Percentiles rank a stretch among this genome's conserved stretches.
Conservation (phyloP, 1,139 yeast species). For the Chernovozyma aurita region DNA sequence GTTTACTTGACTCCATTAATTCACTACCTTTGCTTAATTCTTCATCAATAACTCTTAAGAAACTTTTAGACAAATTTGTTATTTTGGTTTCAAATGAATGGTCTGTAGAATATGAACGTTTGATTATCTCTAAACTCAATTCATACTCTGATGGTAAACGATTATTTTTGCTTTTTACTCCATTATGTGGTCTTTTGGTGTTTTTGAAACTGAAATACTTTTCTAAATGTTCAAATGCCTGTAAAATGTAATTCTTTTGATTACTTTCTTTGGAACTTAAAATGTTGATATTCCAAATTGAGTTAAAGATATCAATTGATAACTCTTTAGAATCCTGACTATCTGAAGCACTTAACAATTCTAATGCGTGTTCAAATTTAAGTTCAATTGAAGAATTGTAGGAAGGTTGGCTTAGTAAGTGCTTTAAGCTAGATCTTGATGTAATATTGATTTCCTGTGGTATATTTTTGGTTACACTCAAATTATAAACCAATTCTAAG, state of each 20-base stretch:
- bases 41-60: background rate
- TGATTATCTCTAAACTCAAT: background rate
- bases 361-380: slow-evolving; percentile 23
- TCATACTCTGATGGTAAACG: background rate
- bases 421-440: slow-evolving; percentile 20
- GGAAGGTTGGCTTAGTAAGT: slow-evolving; percentile 45
- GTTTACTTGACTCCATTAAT: too few species aligned
- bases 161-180: background rate
- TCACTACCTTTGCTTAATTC: background rate
- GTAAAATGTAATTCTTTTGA: slow-evolving; percentile 14
- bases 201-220: slow-evolving; percentile 4
- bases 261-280: slow-evolving; percentile 16
- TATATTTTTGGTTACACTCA: background rate
- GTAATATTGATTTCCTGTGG: slow-evolving; percentile 15
- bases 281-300: slow-evolving; percentile 28
- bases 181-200: background rate
- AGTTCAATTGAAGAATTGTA: slow-evolving; percentile 48
- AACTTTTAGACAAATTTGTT: background rate
- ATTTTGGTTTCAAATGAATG: background rate
- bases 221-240: slow-evolving; percentile 11
- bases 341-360: slow-evolving; percentile 15
- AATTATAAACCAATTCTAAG: slow-evolving; percentile 21
- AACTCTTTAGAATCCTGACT: slow-evolving; percentile 11
- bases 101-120: background rate
- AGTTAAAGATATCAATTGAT: slow-evolving; percentile 17